Conservation (phyloP, 1,139 yeast species). For the Yamadazyma trypodendri region DNA sequence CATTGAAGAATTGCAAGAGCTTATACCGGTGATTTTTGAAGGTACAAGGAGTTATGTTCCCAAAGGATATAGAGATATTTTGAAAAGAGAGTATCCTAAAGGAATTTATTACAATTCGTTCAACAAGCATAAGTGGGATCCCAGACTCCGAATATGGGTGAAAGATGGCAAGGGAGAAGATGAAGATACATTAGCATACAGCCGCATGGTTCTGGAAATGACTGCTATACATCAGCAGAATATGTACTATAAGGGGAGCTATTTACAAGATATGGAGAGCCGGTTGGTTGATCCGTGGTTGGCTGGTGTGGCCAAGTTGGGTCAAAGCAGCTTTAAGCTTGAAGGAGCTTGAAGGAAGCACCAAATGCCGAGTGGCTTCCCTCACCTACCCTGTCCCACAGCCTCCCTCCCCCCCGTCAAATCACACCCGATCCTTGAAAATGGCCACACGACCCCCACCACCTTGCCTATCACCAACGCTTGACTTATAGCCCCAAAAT, state of each 20-base stretch:
- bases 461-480: constrained; percentile 80
- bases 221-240: constrained; percentile 15
- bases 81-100: constrained; percentile 43
- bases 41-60: constrained; percentile 55
- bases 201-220: constrained; percentile 15
- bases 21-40: constrained; percentile 48
- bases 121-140: constrained; percentile 30
- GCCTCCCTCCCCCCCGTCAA: constrained; percentile 20
- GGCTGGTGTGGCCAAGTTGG: too few species aligned
- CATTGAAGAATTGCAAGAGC: constrained; percentile 42
- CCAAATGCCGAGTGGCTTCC: too few species aligned
- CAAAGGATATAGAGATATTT: constrained; percentile 25
- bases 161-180: constrained; percentile 23
- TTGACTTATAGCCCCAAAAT: constrained; percentile 80
- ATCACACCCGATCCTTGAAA: constrained; percentile 46
- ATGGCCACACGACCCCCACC: constrained; percentile 65
- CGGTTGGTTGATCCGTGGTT: constrained; percentile 10
- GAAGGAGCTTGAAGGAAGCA: too few species aligned
- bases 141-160: constrained; percentile 32
- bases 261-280: constrained; percentile 6
- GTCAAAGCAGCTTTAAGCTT: too few species aligned
- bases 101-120: constrained; percentile 17
- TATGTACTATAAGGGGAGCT: constrained; percentile 11
- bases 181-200: constrained; percentile 21
- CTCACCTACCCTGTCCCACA: too few species aligned